These are phyloP conservation scores for Candida pseudocylindracea DNA, from an alignment of 1,139 yeast genomes.

Conservation along the genomic window DNA sequence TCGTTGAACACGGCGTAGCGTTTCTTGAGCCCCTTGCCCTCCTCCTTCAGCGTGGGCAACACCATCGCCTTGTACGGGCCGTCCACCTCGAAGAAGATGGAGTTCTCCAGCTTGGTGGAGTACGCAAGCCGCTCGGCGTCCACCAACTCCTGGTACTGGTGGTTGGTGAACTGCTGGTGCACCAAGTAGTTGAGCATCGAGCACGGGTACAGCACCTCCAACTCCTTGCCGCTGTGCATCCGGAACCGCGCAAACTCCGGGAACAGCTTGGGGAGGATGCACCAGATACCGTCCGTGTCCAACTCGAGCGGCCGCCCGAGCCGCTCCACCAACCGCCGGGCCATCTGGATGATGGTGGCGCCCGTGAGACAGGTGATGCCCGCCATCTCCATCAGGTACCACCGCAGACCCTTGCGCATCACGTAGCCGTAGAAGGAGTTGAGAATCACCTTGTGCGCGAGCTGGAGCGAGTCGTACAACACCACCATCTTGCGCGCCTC, in stretches of 20 bases:
- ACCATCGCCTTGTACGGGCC: constrained; percentile 98
- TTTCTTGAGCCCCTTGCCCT: constrained; percentile 89
- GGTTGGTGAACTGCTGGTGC: constrained; percentile 77
- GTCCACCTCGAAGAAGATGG: constrained; percentile 94
- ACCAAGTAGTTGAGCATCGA: constrained; percentile 91
- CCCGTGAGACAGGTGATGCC: constrained; percentile 98
- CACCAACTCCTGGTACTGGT: constrained; percentile 74
- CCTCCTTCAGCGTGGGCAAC: constrained; percentile 91
- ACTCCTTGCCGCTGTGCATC: constrained; percentile 54
- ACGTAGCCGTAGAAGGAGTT: constrained; percentile 97
- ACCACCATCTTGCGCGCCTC: constrained; percentile 91
- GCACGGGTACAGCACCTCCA: constrained; percentile 78
- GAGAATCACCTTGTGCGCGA: constrained; percentile 91
- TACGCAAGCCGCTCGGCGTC: constrained; percentile 51
- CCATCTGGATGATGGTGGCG: constrained; percentile 95
- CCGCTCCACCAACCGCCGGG: constrained; percentile 79
- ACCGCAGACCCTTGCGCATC: constrained; percentile 95
- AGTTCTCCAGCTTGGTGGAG: constrained; percentile 67
- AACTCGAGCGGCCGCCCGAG: constrained; percentile 88
- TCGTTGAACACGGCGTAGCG: constrained; percentile 93
- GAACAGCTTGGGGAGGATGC: constrained; percentile 80
- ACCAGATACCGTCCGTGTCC: constrained; percentile 99
- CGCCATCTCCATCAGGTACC: constrained; percentile 99
- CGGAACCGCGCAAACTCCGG: constrained; percentile 72
- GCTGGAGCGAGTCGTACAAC: constrained; percentile 80